Evolutionary conservation across 1,139 yeast genomes (phyloP).

Genomic region (Geotrichum macrosporum): DNA sequence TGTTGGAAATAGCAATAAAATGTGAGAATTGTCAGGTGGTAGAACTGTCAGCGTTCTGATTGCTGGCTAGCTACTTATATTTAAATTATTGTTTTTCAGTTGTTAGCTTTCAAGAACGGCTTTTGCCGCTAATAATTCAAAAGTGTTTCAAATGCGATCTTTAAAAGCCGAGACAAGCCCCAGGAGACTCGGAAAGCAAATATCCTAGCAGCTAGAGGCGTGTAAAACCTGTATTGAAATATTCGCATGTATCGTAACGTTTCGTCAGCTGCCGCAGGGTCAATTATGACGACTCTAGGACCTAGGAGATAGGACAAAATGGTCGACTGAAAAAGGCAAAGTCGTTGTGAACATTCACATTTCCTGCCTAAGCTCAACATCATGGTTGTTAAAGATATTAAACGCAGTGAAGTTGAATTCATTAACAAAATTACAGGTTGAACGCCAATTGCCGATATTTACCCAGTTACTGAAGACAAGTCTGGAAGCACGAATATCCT

Average conservation of each 20-base stretch:
- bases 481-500: slow-evolving; percentile 87
- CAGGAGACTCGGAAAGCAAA: slow-evolving; percentile 93
- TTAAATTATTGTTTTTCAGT: too few relatives aligned
- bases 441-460: slow-evolving; percentile 94
- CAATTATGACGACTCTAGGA: slow-evolving; percentile 93
- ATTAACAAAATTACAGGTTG: slow-evolving; percentile 88
- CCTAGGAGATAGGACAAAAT: slow-evolving; percentile 99
- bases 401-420: slow-evolving; percentile 94
- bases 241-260: slow-evolving; percentile 2
- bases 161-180: slow-evolving; percentile 93
- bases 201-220: slow-evolving; percentile 80
- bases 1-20: too few relatives aligned
- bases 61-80: not conserved
- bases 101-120: slow-evolving; percentile 6
- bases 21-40: too few relatives aligned
- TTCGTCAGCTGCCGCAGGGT: slow-evolving; percentile 81
- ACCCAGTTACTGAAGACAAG: slow-evolving; percentile 85
- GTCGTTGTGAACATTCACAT: slow-evolving; percentile 41
- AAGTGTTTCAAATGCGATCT: slow-evolving; percentile 66
- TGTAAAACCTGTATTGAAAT: too few relatives aligned
- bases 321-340: slow-evolving; percentile 34
- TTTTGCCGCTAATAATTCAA: slow-evolving; percentile 37
- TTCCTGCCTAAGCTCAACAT: slow-evolving; percentile 88
- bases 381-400: slow-evolving; percentile 91
- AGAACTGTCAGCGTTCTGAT: too few relatives aligned